Conservation (phyloP, 345 rosid genomes). For the Bretschneidera sinensis region DNA sequence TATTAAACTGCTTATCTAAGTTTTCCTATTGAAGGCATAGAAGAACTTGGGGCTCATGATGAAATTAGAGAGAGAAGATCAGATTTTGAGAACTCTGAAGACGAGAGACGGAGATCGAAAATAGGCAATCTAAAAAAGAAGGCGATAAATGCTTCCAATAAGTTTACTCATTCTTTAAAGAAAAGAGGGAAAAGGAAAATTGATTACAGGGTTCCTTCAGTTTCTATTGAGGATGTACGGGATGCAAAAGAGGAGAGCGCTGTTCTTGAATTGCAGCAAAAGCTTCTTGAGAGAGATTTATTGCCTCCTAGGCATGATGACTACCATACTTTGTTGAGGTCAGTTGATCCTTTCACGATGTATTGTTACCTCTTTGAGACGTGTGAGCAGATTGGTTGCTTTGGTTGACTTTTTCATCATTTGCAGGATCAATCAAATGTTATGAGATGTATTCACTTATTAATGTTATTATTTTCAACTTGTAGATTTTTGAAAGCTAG, state of each 20-base stretch:
- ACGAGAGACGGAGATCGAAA: constrained; percentile 75
- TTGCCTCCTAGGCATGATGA: constrained; percentile 84
- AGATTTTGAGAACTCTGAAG: constrained; percentile 74
- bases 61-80: constrained; percentile 74
- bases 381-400: constrained; percentile 8
- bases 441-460: constrained; percentile 5
- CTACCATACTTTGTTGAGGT: constrained; percentile 88
- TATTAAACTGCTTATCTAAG: too few species aligned
- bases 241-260: constrained; percentile 81
- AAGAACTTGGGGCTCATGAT: constrained; percentile 45
- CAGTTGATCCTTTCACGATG: constrained; percentile 9
- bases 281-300: constrained; percentile 60
- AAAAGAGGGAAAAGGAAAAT: constrained; percentile 88
- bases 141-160: constrained; percentile 88
- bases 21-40: constrained; percentile 39
- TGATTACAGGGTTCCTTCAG: constrained; percentile 69
- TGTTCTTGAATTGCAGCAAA: constrained; percentile 62
- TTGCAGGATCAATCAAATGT: constrained; percentile 8
- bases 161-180: constrained; percentile 89
- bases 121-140: constrained; percentile 85
- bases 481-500: constrained; percentile 92
- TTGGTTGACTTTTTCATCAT: constrained; percentile 5
- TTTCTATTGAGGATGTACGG: constrained; percentile 83
- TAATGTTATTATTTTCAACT: constrained; percentile 8
- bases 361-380: background rate